Conservation (phyloP, 2,329 filamentous ascomycete genomes). For the Rhytidhysteron rufulum region DNA sequence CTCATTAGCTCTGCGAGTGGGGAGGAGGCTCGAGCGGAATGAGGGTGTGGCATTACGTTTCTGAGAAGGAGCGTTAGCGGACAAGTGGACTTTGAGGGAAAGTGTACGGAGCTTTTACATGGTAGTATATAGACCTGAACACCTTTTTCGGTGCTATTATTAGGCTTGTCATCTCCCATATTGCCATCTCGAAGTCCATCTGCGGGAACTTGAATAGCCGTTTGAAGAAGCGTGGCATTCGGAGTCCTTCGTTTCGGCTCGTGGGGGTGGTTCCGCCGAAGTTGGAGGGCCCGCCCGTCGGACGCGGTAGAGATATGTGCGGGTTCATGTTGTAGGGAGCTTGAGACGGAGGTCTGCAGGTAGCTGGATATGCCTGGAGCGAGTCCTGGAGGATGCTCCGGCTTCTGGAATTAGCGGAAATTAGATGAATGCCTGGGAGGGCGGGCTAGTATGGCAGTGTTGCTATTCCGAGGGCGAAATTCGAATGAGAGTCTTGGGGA, state of each 20-base stretch:
- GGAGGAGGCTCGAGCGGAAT: constrained; percentile 1
- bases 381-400: not conserved
- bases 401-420: no score
- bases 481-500: no score
- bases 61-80: no score
- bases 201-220: constrained; percentile 68
- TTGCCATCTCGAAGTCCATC: constrained; percentile 71
- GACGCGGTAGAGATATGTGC: constrained; percentile 57
- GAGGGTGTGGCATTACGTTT: no score
- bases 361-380: not conserved
- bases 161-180: constrained; percentile 68
- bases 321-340: constrained; percentile 48
- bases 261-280: constrained; percentile 51
- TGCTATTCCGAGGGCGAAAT: not conserved
- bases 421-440: no score
- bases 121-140: constrained; percentile 67
- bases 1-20: no score
- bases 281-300: constrained; percentile 51
- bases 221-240: constrained; percentile 65
- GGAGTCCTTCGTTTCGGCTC: constrained; percentile 50
- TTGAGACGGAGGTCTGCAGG: not conserved
- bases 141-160: constrained; percentile 68
- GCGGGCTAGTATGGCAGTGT: not conserved
- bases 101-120: no score
- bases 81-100: no score